Conservation (phyloP, 1,284 basidiomycete genomes). For the Phenoliferia sp. region DNA sequence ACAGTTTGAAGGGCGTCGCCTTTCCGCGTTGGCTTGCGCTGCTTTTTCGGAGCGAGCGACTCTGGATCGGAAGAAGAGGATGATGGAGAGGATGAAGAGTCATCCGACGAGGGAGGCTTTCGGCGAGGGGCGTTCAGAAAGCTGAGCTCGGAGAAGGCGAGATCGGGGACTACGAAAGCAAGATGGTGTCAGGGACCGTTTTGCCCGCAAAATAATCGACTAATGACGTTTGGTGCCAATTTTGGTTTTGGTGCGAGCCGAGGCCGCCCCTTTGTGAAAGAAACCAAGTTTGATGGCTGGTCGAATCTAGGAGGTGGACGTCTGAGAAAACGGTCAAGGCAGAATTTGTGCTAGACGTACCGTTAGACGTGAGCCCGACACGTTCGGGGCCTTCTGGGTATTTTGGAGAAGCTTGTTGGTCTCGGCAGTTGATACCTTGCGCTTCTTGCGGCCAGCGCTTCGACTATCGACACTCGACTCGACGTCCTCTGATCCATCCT, state of each 20-base stretch:
- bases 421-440: slow-evolving; percentile 1
- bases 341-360: slow-evolving; percentile 2
- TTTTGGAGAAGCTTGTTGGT: slow-evolving; percentile 7
- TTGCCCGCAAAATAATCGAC: neutral
- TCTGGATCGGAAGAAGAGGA: neutral
- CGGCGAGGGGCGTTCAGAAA: slow-evolving; percentile 18
- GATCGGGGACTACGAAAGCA: slow-evolving; percentile 9
- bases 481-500: neutral
- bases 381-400: slow-evolving; percentile 3
- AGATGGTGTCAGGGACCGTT: neutral
- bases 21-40: neutral
- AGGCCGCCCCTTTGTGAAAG: slow-evolving; percentile 31
- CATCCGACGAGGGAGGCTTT: neutral
- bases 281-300: slow-evolving; percentile 13
- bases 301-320: neutral
- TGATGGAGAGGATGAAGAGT: neutral
- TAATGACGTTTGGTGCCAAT: slow-evolving; percentile 7
- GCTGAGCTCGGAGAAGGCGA: slow-evolving; percentile 25
- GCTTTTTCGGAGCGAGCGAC: neutral
- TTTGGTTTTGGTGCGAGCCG: slow-evolving; percentile 13
- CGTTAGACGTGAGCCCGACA: slow-evolving; percentile 10
- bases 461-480: neutral
- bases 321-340: too few relatives aligned
- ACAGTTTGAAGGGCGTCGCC: too few relatives aligned
- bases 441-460: neutral